phyloP scores from a whole-genome alignment of 495 filamentous ascomycete species.

The Hapsidospora chrysogenum region DNA sequence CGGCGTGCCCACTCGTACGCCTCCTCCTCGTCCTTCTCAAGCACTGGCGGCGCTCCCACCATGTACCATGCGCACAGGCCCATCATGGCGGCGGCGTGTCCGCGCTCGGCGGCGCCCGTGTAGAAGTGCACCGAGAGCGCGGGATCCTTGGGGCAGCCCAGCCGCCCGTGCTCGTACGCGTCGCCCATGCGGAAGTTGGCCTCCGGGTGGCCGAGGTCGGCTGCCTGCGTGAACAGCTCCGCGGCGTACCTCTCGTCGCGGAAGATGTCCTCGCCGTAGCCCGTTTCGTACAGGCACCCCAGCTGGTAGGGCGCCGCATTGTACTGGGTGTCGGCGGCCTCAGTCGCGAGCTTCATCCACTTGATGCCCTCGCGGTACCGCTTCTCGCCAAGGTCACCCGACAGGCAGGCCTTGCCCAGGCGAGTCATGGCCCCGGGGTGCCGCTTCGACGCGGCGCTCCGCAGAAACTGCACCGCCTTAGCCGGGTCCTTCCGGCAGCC shows the following conservation, averaged over 20 bases:
- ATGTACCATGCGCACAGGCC: conserved; percentile 97
- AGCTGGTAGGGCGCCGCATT: conserved; percentile 87
- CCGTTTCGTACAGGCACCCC: conserved; percentile 69
- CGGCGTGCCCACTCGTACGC: conserved; percentile 90
- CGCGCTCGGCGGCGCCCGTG: conserved; percentile 71
- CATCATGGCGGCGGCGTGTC: conserved; percentile 91
- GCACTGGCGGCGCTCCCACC: conserved; percentile 79
- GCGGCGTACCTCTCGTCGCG: conserved; percentile 78
- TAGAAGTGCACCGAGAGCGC: conserved; percentile 96
- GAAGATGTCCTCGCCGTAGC: conserved; percentile 87
- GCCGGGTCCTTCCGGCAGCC: conserved; percentile 72
- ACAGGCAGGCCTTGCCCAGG: conserved; percentile 76
- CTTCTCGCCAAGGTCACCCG: conserved; percentile 72
- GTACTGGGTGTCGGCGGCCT: conserved; percentile 80
- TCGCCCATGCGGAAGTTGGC: conserved; percentile 82
- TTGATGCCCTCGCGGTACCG: conserved; percentile 87
- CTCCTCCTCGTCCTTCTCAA: conserved; percentile 90
- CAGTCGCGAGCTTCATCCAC: conserved; percentile 88
- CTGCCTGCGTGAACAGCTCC: conserved; percentile 85
- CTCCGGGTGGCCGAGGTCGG: conserved; percentile 75
- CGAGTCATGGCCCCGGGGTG: conserved; percentile 92
- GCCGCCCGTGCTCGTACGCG: conserved; percentile 84
- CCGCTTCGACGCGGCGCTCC: conserved; percentile 76
- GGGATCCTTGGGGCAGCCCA: conserved; percentile 77
- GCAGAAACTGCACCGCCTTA: conserved; percentile 87